phyloP scores from a whole-genome alignment of 495 filamentous ascomycete species.

The Podospora conica region DNA sequence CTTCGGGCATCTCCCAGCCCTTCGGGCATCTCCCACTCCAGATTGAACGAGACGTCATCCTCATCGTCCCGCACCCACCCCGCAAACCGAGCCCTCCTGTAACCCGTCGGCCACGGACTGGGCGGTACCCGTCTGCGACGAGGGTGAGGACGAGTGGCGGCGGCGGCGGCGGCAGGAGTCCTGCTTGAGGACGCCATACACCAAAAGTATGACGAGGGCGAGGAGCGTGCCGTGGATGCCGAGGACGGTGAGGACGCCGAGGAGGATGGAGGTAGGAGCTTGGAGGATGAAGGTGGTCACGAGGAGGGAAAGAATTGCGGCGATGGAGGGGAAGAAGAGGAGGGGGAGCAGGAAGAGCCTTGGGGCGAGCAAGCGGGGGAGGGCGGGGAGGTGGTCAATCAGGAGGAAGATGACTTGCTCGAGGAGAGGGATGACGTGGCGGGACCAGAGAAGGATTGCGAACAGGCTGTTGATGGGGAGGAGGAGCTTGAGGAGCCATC shows the following conservation, averaged over 20 bases:
- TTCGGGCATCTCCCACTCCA: not conserved
- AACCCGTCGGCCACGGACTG: not conserved
- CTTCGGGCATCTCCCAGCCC: not conserved
- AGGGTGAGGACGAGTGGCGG: no score
- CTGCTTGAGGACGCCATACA: not conserved
- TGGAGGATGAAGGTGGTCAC: not conserved
- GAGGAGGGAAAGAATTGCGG: not conserved
- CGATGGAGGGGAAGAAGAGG: not conserved
- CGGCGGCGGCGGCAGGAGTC: not conserved
- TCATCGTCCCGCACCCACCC: not conserved
- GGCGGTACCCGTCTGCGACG: not conserved
- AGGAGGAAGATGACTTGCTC: not conserved
- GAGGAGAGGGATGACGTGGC: not conserved
- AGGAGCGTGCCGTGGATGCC: not conserved
- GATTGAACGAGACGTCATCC: not conserved
- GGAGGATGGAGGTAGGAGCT: not conserved
- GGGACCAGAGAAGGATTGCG: not conserved
- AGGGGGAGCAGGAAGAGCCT: not conserved
- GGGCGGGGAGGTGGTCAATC: not conserved
- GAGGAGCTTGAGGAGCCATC: not conserved
- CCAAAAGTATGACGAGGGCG: not conserved
- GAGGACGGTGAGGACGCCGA: not conserved
- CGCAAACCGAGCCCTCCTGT: not conserved
- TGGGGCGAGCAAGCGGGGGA: not conserved
- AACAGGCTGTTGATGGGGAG: not conserved